These are phyloP conservation scores for carrot (Daucus carota) DNA, from an alignment of 129 eudicot species.

Conservation along the genomic window DNA sequence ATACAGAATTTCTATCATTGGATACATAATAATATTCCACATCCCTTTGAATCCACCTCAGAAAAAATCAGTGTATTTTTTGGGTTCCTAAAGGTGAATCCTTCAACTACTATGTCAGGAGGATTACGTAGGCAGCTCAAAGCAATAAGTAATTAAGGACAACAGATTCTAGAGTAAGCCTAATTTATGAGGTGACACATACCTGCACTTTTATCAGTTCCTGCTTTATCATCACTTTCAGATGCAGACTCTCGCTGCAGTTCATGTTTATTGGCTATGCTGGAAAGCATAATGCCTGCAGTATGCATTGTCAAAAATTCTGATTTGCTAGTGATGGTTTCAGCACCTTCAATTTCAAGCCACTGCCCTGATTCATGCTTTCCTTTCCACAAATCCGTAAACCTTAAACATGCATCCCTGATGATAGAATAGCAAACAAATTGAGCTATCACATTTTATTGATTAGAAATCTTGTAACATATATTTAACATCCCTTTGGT, in stretches of 20 bases:
- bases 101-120: background rate
- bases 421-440: conserved; percentile 7
- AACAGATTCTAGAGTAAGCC: background rate
- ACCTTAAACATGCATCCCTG: conserved; percentile 84
- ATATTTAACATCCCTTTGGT: background rate
- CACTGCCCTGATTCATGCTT: conserved; percentile 97
- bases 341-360: conserved; percentile 81
- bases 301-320: conserved; percentile 52
- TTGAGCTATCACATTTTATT: background rate
- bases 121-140: background rate
- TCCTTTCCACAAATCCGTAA: conserved; percentile 72
- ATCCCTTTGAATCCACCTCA: background rate
- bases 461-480: background rate
- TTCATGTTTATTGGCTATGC: conserved; percentile 24
- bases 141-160: background rate
- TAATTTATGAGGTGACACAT: conserved; percentile 16
- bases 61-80: background rate
- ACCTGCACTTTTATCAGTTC: conserved; percentile 36
- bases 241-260: conserved; percentile 35
- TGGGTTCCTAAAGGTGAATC: background rate
- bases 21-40: background rate
- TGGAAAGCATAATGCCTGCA: conserved; percentile 50
- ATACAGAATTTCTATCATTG: background rate
- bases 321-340: conserved; percentile 40
- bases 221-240: conserved; percentile 40